phyloP scores from a whole-genome alignment of 176 grass and related monocot species.

The Avena sativa region DNA sequence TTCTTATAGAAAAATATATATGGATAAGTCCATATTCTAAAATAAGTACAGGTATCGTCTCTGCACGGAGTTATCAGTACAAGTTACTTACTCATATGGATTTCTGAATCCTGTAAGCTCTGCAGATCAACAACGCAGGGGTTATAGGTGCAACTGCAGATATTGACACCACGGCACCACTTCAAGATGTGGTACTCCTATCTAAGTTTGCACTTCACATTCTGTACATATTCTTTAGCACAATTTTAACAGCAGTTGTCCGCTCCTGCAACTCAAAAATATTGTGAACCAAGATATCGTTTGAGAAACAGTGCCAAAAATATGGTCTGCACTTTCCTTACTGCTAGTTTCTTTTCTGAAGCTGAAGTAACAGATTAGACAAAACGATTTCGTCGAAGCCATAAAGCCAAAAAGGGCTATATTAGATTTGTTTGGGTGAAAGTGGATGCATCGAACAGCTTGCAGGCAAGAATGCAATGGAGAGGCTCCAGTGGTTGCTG shows the following conservation, averaged over 20 bases:
- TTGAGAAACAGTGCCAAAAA: not conserved
- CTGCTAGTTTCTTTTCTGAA: not conserved
- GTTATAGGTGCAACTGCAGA: constrained; percentile 44
- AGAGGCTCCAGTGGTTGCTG: constrained; percentile 42
- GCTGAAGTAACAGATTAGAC: not conserved
- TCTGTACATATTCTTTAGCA: not conserved
- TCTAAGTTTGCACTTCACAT: not conserved
- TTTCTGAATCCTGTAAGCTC: not conserved
- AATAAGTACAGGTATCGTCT: not conserved
- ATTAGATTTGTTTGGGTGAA: too few species aligned
- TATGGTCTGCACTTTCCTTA: not conserved
- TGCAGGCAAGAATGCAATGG: not conserved
- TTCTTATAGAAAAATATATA: constrained; percentile 18
- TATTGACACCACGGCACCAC: constrained; percentile 4
- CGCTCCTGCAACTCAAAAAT: not conserved
- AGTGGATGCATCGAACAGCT: constrained; percentile 15
- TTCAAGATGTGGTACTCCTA: constrained; percentile 34
- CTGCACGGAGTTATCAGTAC: not conserved
- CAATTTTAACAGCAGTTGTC: not conserved
- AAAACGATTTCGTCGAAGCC: too few species aligned
- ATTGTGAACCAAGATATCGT: not conserved
- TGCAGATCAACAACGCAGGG: constrained; percentile 57
- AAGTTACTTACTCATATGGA: not conserved
- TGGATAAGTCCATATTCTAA: not conserved
- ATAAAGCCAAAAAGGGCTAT: too few species aligned